phyloP scores from a whole-genome alignment of 805 yeast species.

The Kluyveromyces starmeri region DNA sequence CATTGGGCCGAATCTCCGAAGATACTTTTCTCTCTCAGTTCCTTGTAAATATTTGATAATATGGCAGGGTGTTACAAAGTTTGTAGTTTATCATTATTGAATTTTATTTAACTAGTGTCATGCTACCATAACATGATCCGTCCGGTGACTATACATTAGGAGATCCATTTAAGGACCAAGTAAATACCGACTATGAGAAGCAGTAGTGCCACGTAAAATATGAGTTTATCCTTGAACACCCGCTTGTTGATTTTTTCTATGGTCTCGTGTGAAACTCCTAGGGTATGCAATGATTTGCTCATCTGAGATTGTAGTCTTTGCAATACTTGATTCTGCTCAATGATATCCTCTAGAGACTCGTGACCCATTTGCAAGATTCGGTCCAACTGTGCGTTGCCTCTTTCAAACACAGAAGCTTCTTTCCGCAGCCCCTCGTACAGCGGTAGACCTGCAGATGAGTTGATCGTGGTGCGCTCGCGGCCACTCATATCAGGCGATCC shows the following conservation, averaged over 20 bases:
- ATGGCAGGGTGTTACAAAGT: no score
- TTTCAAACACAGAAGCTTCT: constrained; percentile 53
- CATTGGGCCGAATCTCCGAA: no score
- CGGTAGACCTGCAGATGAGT: constrained; percentile 26
- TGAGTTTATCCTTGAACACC: constrained; percentile 76
- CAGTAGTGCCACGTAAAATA: constrained; percentile 69
- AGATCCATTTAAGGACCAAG: constrained; percentile 52
- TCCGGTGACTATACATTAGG: constrained; percentile 34
- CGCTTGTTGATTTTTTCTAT: constrained; percentile 71
- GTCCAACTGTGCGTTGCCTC: constrained; percentile 78
- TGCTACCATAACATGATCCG: no score
- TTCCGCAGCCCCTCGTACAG: constrained; percentile 57
- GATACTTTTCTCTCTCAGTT: no score
- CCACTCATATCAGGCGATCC: constrained; percentile 26
- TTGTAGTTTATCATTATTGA: no score
- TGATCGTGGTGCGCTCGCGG: not conserved
- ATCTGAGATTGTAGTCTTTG: constrained; percentile 51
- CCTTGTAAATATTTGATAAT: no score
- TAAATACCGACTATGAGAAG: constrained; percentile 59
- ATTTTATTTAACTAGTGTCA: no score
- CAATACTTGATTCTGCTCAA: constrained; percentile 72
- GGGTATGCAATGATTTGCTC: constrained; percentile 60
- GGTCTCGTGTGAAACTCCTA: constrained; percentile 83
- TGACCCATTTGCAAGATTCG: constrained; percentile 87
- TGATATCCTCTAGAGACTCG: constrained; percentile 73